These are phyloP conservation scores for Yamadazyma atmosphaerica DNA, from an alignment of 1,139 yeast species.

Conservation along the genomic window DNA sequence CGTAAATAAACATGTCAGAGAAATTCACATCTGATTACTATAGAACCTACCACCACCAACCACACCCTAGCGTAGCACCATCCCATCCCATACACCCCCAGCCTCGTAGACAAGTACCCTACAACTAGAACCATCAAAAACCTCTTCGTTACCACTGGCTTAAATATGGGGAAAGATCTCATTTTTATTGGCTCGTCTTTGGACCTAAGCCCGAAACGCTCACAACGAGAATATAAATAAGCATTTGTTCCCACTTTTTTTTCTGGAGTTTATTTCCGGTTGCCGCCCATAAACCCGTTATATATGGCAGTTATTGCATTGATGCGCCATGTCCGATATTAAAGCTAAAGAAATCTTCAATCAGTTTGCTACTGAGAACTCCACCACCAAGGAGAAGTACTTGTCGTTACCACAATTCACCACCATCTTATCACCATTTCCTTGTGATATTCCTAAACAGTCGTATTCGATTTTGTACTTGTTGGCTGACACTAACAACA, in stretches of 20 bases:
- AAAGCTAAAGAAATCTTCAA: conserved; percentile 42
- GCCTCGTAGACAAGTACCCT: no score
- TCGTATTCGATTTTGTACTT: conserved; percentile 55
- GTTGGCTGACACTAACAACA: conserved; percentile 60
- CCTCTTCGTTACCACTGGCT: no score
- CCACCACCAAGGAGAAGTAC: conserved; percentile 22
- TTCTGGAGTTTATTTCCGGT: no score
- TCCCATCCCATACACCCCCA: no score
- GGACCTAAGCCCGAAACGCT: neutral
- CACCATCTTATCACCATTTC: conserved; percentile 43
- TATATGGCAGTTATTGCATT: no score
- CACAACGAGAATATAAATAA: neutral
- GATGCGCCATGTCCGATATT: conserved; percentile 24
- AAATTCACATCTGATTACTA: neutral
- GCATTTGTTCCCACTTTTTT: neutral
- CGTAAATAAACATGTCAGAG: neutral
- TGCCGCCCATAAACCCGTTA: no score
- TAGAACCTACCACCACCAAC: neutral
- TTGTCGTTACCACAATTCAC: conserved; percentile 41
- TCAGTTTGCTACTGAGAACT: conserved; percentile 37
- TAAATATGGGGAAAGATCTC: neutral
- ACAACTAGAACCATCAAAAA: no score
- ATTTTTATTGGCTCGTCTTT: neutral
- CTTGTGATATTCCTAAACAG: conserved; percentile 40
- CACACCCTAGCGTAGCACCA: neutral